Evolutionary conservation across 2,329 filamentous ascomycete genomes (phyloP), one percentile per base, ranked within the genome.

Genomic region (Fonsecaea nubica): DNA sequence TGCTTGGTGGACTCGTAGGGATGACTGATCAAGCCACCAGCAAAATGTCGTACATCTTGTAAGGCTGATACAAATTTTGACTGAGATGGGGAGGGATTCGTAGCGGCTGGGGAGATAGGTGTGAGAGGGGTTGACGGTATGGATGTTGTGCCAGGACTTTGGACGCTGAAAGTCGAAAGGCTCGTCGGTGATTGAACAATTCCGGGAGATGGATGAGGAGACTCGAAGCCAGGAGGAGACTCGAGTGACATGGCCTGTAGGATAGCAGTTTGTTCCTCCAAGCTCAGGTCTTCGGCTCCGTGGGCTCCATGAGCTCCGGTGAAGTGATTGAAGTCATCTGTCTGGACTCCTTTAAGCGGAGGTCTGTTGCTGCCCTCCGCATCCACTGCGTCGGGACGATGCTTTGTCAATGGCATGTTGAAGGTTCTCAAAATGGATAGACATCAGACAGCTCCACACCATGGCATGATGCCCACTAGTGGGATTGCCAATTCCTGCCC

Each of bases 1-100:
- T 91, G 87, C 65, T 85, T 87, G 2, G 84, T 90, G 0, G 87
- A 89, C 73, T 90, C 88, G 21, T 81, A 83, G 0, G 89, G 87
- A 64, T 87, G 88, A 15, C 81, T 82, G 61, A 91, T 81, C 25
- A 92, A 80, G 0, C 89, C 89, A 2, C 87, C 86, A 1, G 89
- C 87, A 67, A 90, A 87, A 74, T 90, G 86, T 40, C 86, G 82
- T 0, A 87, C 87, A 72, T 90, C 88, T 18, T 75, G 74, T 55
- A 77, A 78, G 57, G 76, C 77, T 58, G 78, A 77, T 64, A 76
- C 68, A 32, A 70, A 67, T 53, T 71, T 72, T 8, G 65, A 63
- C 30, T 66, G 60, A 21, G 62, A 38, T 12, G 65, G 35, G 9
- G 58, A 35, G 15, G 63, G 55, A 15, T 35, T 64, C 25, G 55